Evolutionary conservation across 2,329 filamentous ascomycete species (phyloP).

Genomic region (Aspergillus sp.): DNA sequence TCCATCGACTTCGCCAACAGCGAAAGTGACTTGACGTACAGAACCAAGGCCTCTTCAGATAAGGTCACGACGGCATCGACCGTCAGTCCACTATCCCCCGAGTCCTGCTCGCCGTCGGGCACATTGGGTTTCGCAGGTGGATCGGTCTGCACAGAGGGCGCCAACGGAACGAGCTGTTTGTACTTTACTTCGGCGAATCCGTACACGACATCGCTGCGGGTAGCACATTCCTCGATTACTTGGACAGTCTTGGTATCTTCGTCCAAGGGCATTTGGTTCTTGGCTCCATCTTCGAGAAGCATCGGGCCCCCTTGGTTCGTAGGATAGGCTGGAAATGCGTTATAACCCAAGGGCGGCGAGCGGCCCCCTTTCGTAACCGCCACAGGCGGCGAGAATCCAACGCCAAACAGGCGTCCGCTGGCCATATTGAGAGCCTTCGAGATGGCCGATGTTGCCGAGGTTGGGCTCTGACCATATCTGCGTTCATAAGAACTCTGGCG

Average conservation of each 20-base stretch:
- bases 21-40: conserved; percentile 90
- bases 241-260: conserved; percentile 73
- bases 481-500: conserved; percentile 74
- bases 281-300: conserved; percentile 52
- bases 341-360: conserved; percentile 41
- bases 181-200: conserved; percentile 98
- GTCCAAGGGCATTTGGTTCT: conserved; percentile 53
- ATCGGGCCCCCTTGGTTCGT: conserved; percentile 62
- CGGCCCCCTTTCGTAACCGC: conserved; percentile 36
- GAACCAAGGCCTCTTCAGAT: conserved; percentile 86
- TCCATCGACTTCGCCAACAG: conserved; percentile 92
- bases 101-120: conserved; percentile 25
- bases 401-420: conserved; percentile 51
- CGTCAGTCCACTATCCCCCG: conserved; percentile 68
- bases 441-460: conserved; percentile 79
- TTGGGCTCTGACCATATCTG: conserved; percentile 61
- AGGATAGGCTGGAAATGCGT: conserved; percentile 76
- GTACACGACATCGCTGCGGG: conserved; percentile 89
- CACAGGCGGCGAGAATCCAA: conserved; percentile 42
- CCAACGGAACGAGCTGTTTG: conserved; percentile 84
- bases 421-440: conserved; percentile 93
- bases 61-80: conserved; percentile 75
- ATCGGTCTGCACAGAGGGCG: conserved; percentile 53
- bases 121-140: conserved; percentile 16
- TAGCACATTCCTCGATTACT: conserved; percentile 82